phyloP scores from a whole-genome alignment of 495 filamentous ascomycete species.

The Articulospora tetracladia region DNA sequence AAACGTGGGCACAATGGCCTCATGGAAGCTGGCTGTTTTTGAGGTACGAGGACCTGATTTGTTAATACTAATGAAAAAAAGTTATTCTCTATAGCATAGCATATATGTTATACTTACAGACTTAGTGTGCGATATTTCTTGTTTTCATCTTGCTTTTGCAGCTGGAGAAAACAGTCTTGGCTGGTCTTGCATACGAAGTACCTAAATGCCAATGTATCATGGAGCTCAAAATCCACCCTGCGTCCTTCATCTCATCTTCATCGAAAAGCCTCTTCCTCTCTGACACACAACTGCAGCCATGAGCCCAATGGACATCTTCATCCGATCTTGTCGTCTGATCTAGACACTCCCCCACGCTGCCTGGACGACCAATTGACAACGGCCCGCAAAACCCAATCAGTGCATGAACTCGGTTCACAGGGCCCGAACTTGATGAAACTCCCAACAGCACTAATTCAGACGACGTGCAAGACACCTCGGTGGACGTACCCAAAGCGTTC shows the following conservation, averaged over 20 bases:
- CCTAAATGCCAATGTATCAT: too few species aligned
- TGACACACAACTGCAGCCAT: neutral
- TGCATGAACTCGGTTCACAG: slow-evolving; percentile 11
- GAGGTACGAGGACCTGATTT: too few species aligned
- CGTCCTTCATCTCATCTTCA: neutral
- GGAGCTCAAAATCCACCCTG: neutral
- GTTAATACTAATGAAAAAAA: neutral
- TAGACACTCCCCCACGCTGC: neutral
- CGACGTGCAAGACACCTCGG: neutral
- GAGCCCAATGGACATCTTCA: neutral
- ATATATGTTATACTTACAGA: neutral
- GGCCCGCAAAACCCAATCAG: neutral
- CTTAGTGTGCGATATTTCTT: neutral
- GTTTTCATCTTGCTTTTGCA: too few species aligned
- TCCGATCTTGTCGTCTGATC: neutral
- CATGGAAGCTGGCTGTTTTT: too few species aligned
- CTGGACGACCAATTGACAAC: neutral
- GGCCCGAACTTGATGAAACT: neutral
- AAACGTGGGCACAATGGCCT: neutral
- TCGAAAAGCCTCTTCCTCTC: too few species aligned
- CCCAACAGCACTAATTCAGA: neutral
- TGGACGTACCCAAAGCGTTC: neutral
- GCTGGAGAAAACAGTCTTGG: neutral
- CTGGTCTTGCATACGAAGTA: too few species aligned
- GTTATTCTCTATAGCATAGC: neutral